phyloP scores from a whole-genome alignment of 331 rosid genomes.

The Saraca asoca region DNA sequence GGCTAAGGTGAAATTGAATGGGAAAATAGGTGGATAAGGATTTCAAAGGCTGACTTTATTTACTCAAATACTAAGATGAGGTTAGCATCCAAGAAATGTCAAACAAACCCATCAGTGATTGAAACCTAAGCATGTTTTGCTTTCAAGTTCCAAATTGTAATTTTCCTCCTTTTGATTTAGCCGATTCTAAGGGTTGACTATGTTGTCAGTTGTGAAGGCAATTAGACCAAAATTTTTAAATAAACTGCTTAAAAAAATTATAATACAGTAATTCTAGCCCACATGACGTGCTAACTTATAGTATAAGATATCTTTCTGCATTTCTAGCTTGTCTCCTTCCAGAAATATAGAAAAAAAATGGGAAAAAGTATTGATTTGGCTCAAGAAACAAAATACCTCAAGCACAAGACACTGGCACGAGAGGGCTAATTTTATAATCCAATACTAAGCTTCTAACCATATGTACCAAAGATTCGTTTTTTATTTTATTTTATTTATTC shows the following conservation, averaged over 20 bases:
- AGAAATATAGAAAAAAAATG: neutral
- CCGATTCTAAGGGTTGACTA: constrained; percentile 41
- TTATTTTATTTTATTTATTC: neutral
- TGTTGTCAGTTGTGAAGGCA: neutral
- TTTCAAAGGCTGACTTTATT: too few relatives aligned
- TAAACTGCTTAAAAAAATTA: constrained; percentile 1
- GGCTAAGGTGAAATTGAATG: too few relatives aligned
- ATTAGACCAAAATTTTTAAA: neutral
- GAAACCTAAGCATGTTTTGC: constrained; percentile 11
- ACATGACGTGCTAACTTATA: neutral
- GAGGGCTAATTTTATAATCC: constrained; percentile 20
- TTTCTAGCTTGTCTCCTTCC: constrained; percentile 21
- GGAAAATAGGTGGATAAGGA: too few relatives aligned
- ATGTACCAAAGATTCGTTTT: constrained; percentile 24
- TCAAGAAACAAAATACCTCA: constrained; percentile 26
- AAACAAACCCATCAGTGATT: constrained; percentile 6
- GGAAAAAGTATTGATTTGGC: constrained; percentile 13
- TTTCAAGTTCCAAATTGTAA: neutral
- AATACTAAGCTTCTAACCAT: neutral
- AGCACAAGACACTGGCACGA: constrained; percentile 38
- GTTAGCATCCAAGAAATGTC: constrained; percentile 19
- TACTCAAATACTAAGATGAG: too few relatives aligned
- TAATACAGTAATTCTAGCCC: neutral
- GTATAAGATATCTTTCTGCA: neutral
- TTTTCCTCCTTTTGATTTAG: constrained; percentile 14